A percentile compares a stretch with the other conserved stretches of the same genome.
phyloP scores from a whole-genome alignment of 495 filamentous ascomycete genomes.

The Daldinia decipiens region DNA sequence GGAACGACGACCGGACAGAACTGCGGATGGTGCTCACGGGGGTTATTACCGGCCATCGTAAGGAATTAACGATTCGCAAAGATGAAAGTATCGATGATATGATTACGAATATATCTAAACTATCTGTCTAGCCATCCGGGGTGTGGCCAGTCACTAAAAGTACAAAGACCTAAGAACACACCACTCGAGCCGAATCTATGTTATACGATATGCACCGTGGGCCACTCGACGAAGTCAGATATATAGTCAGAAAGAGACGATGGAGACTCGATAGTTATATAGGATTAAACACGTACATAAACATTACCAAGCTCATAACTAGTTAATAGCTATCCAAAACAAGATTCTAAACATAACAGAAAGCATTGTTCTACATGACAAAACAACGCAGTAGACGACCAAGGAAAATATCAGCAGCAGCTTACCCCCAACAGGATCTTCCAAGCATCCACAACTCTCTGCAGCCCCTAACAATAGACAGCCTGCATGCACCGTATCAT shows the following conservation, averaged over 20 bases:
- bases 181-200: too few species aligned
- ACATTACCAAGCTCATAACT: background rate
- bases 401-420: background rate
- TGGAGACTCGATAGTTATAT: background rate
- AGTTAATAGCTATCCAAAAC: background rate
- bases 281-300: background rate
- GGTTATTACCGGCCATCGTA: constrained; percentile 1
- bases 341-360: background rate
- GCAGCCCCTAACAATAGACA: background rate
- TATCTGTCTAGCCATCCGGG: background rate
- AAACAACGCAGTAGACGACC: background rate
- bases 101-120: background rate
- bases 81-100: constrained; percentile 19
- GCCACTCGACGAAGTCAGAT: background rate
- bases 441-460: background rate
- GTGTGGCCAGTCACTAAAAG: too few species aligned
- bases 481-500: background rate
- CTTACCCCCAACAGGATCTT: background rate
- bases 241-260: background rate
- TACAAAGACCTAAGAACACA: too few species aligned
- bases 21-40: constrained; percentile 20
- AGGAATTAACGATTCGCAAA: constrained; percentile 20
- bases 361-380: background rate
- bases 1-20: constrained; percentile 30
- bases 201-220: too few species aligned